Evolutionary conservation across 2,329 filamentous ascomycete genomes (phyloP), one percentile per base, ranked within the genome.

Genomic region (Biscogniauxia marginata): DNA sequence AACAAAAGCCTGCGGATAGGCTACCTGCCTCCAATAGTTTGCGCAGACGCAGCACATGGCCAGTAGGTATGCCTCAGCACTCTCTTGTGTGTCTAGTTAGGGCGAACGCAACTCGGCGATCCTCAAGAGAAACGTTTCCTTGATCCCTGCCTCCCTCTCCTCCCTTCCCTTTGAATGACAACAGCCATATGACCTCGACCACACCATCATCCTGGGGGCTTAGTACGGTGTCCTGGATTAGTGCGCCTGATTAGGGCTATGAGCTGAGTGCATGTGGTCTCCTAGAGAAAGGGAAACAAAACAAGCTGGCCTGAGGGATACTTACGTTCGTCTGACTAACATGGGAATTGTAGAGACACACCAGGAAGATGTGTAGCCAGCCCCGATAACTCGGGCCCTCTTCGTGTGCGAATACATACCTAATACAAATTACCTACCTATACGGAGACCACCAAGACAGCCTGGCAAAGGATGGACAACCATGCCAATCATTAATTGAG

Each of bases 41-140:
- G 46, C n/a, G 46, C 22, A 22, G 22, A 48, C 21, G 46, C 46
- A 25, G 46, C 46, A 48, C 46, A 48, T 48, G 46, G 46, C 46
- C 30, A n/a, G n/a, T n/a, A n/a, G n/a, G n/a, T n/a, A 39, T 39
- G n/a, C 30, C 30, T 39, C 30, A 39, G 30, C 30, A 39, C 11
- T 9, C n/a, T 6, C n/a, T 39, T 39, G n/a, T 39, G 13, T 16
- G 30, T 16, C 13, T 39, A 16, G 30, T 39, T 39, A 39, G 30
- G 30, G 30, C 30, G 30, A 39, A 16, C 2, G 30, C 9, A 6
- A 39, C n/a, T 16, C 13, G 30, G 13, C 30, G 30, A 39, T 39
- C 30, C 13, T 16, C 30, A n/a, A 39, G 30, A 39, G 30, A 4
- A 39, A 39, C n/a, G 30, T 39, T 39, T 39, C 30, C 30, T 16